Evolutionary conservation across 371 early-diverging fungal genomes (phyloP), one percentile per base, ranked within the genome.

Genomic region (Mycotypha africana): DNA sequence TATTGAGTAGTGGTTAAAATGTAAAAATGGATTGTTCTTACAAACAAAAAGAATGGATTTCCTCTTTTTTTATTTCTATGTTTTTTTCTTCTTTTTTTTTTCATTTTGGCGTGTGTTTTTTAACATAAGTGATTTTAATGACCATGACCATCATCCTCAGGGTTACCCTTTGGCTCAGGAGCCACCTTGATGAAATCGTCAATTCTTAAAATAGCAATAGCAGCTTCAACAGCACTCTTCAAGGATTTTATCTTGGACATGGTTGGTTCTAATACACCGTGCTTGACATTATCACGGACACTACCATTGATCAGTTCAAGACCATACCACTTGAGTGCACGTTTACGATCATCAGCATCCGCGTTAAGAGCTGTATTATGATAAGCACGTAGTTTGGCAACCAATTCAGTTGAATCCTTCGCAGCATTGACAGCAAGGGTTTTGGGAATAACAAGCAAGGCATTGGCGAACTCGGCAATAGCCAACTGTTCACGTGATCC

Each of bases 151-250:
- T 77, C 78, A 48, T 72, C 74, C 44, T 63, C 52, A 34, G 47
- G 48, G 42, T 71, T 58, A 25, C 62, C 56, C 50, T 56, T 53
- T 40, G 42, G 68, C 38, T 74, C 74, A 41, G 74, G 74, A 22
- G 72, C 67, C 16, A 77, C 74, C 76, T 92, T 95, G 73, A 97
- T 97, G 88, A 95, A 91, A 62, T 97, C 98, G 63, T 99, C 99
- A 55, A 99, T 99, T 59, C 99, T 87, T 49, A 99, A 78, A 51
- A 99, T 91, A 50, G 97, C 90, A 60, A 99, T 96, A 31, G 99
- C 99, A 37, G 99, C 99, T 72, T 99, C 99, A 30, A 99, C 99
- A 24, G 99, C 99, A 22, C 98, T 91, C 78, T 97, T 95, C 45
- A 99, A 70, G 28, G 95, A 92, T 74, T 96, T 98, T 70, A 99